These are phyloP conservation scores for Termitomyces sp. DNA, from an alignment of 768 basidiomycete species.

Conservation along the genomic window DNA sequence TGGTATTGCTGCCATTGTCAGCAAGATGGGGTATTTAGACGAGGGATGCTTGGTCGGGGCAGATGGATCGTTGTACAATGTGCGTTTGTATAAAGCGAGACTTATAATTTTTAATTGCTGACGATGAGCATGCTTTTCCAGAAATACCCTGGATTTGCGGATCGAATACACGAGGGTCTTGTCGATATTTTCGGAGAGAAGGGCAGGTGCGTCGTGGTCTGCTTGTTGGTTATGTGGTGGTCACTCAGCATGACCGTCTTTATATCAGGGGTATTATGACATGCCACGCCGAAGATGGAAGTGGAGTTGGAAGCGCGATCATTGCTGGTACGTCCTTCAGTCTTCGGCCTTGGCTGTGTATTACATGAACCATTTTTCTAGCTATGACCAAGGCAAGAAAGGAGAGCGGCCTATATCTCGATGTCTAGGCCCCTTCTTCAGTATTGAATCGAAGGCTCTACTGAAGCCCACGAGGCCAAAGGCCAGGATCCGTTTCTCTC, in stretches of 20 bases:
- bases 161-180: conserved; percentile 88
- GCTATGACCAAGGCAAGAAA: conserved; percentile 89
- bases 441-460: not conserved
- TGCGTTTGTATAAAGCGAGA: conserved; percentile 29
- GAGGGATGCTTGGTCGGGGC: conserved; percentile 87
- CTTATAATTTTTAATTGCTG: not conserved
- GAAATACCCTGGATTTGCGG: conserved; percentile 98
- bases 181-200: conserved; percentile 95
- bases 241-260: not conserved
- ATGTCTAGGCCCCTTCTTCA: conserved; percentile 33
- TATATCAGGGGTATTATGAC: conserved; percentile 59
- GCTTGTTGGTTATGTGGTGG: not conserved
- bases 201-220: conserved; percentile 58
- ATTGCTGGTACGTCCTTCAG: conserved; percentile 55
- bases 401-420: conserved; percentile 51
- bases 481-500: not conserved
- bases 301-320: conserved; percentile 94
- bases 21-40: conserved; percentile 91
- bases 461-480: not conserved
- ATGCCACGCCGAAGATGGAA: conserved; percentile 85
- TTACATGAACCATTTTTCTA: conserved; percentile 20
- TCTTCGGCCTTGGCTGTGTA: not conserved
- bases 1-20: conserved; percentile 94
- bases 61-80: conserved; percentile 94
- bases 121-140: conserved; percentile 22